These are phyloP conservation scores for Candida boidinii DNA, from an alignment of 805 yeast genomes.

Conservation along the genomic window DNA sequence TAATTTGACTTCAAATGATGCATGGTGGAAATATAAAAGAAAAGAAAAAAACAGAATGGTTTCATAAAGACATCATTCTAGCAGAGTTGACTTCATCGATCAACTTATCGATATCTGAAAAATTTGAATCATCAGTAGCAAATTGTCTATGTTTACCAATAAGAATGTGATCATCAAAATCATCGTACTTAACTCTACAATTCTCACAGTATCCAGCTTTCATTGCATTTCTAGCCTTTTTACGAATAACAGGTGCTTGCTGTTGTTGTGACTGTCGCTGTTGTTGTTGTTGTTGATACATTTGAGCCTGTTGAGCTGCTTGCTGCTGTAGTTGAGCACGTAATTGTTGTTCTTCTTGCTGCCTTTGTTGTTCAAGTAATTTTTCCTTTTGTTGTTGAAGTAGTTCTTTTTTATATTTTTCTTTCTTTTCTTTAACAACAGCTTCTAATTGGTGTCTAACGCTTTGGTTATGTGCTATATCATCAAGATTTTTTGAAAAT, in stretches of 20 bases:
- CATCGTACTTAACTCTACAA: conserved; percentile 76
- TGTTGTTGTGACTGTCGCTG: conserved; percentile 3
- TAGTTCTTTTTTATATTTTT: too few relatives aligned
- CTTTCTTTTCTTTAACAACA: too few relatives aligned
- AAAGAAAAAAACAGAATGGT: too few relatives aligned
- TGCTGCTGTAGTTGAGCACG: conserved; percentile 5
- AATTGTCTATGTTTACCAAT: conserved; percentile 68
- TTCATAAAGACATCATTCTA: conserved; percentile 14
- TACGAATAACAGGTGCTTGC: conserved; percentile 1
- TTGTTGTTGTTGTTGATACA: conserved; percentile 1
- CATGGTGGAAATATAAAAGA: conserved; percentile 1
- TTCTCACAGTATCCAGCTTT: conserved; percentile 87
- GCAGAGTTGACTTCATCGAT: conserved; percentile 36
- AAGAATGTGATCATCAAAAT: conserved; percentile 65
- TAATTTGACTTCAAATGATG: too few relatives aligned
- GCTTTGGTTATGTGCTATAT: too few relatives aligned
- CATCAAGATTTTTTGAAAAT: too few relatives aligned
- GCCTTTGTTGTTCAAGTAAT: too few relatives aligned
- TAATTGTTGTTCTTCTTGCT: too few relatives aligned
- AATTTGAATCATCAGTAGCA: conserved; percentile 65
- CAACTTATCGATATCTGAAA: conserved; percentile 67
- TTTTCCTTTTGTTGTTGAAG: too few relatives aligned
- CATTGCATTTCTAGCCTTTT: conserved; percentile 16
- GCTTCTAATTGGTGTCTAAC: too few relatives aligned
- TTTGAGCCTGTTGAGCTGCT: neutral